Conservation (phyloP, 148 eudicot genomes). For the Drosera capensis region DNA sequence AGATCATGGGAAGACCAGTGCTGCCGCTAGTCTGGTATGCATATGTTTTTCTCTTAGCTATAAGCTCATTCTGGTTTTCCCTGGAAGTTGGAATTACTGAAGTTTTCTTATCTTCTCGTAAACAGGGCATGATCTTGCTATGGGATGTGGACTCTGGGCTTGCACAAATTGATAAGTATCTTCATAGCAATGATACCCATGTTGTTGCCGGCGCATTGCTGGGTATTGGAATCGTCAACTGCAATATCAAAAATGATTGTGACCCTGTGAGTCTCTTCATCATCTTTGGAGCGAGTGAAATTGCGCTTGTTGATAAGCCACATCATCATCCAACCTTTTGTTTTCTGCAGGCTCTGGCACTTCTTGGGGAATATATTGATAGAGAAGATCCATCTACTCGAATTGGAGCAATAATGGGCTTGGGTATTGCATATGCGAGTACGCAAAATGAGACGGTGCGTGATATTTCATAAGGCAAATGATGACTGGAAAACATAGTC, state of each 20-base stretch:
- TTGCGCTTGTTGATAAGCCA: too few species aligned
- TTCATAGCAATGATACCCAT: constrained; percentile 78
- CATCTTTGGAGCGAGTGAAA: background rate
- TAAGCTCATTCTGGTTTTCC: background rate
- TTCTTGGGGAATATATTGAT: constrained; percentile 67
- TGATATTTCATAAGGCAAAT: too few species aligned
- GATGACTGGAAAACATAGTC: too few species aligned
- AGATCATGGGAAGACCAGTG: constrained; percentile 95
- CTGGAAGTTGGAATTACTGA: background rate
- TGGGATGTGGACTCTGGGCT: constrained; percentile 99
- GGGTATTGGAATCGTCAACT: constrained; percentile 92
- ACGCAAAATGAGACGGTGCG: constrained; percentile 66
- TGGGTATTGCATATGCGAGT: constrained; percentile 94
- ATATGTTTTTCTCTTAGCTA: constrained; percentile 1
- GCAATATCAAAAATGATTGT: constrained; percentile 65
- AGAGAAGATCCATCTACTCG: constrained; percentile 66
- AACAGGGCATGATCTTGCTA: constrained; percentile 87
- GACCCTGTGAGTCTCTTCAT: constrained; percentile 62
- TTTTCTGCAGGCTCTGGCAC: constrained; percentile 61
- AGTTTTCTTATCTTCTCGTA: constrained; percentile 1
- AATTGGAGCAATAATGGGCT: constrained; percentile 94
- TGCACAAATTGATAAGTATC: constrained; percentile 89
- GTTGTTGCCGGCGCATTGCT: constrained; percentile 80
- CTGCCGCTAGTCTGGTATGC: constrained; percentile 93
- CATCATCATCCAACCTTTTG: background rate